These are phyloP conservation scores for Chrysochromulina tobinii DNA, from an alignment of 78 protist genomes.

Conservation along the genomic window DNA sequence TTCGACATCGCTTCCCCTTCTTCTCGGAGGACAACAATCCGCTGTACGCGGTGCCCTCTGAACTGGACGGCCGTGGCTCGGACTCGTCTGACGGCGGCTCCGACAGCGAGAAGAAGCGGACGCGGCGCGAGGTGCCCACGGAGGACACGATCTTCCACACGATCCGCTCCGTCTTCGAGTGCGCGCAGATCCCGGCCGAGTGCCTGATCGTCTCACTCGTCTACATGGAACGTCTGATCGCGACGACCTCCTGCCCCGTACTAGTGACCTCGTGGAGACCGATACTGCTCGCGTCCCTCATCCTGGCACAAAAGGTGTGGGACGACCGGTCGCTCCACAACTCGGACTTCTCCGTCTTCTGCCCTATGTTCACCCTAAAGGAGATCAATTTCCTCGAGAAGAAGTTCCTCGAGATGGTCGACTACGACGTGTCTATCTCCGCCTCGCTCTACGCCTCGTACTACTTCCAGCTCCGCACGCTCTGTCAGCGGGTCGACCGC, in stretches of 20 bases:
- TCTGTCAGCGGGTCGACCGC: neutral
- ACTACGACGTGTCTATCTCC: neutral
- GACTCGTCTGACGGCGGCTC: too few species aligned
- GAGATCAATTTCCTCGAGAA: slow-evolving; percentile 7
- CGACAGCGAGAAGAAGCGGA: slow-evolving; percentile 13
- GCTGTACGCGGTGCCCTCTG: neutral
- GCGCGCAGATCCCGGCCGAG: neutral
- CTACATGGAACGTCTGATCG: neutral
- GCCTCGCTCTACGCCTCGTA: neutral
- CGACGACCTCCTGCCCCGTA: neutral
- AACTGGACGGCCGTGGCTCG: neutral
- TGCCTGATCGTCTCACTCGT: slow-evolving; percentile 4
- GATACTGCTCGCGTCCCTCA: slow-evolving; percentile 9
- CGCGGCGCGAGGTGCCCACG: neutral
- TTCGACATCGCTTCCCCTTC: neutral
- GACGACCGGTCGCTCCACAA: neutral
- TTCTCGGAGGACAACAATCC: slow-evolving; percentile 29
- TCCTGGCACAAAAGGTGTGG: slow-evolving; percentile 11
- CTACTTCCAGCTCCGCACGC: slow-evolving; percentile 23
- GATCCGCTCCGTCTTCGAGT: neutral
- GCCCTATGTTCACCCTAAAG: slow-evolving; percentile 4
- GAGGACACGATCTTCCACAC: slow-evolving; percentile 4
- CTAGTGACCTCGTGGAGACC: slow-evolving; percentile 1
- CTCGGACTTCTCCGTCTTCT: neutral
- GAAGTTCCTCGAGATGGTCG: neutral